Evolutionary conservation across 2,329 filamentous ascomycete genomes (phyloP).

Genomic region (Diplodia corticola): DNA sequence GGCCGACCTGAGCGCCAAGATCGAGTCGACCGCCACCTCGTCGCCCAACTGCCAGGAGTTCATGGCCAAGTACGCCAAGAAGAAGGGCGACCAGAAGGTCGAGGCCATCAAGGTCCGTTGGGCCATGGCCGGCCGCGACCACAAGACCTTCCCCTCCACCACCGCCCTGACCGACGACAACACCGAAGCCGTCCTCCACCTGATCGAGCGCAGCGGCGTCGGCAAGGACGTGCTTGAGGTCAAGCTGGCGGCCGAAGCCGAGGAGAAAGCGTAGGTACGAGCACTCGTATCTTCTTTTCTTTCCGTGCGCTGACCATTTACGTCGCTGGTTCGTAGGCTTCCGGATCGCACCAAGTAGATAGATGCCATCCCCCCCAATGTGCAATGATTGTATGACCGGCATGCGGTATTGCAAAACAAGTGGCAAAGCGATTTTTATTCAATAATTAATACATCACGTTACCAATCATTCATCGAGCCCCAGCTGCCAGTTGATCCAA

Average conservation of each 20-base stretch:
- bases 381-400: neutral
- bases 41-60: conserved; percentile 39
- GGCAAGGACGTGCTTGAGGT: conserved; percentile 40
- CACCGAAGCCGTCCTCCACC: conserved; percentile 32
- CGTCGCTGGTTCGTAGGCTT: conserved; percentile 7
- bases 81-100: conserved; percentile 31
- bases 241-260: conserved; percentile 26
- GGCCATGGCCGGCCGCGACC: conserved; percentile 34
- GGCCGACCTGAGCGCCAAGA: conserved; percentile 22
- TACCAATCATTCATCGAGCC: neutral
- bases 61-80: conserved; percentile 39
- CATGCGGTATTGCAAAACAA: neutral
- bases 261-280: conserved; percentile 26
- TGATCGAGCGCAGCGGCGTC: conserved; percentile 34
- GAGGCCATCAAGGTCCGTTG: conserved; percentile 37
- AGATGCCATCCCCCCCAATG: neutral
- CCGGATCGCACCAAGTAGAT: conserved; percentile 26
- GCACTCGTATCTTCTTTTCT: neutral
- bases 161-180: conserved; percentile 40
- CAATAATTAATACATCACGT: neutral
- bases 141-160: conserved; percentile 35
- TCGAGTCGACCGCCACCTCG: conserved; percentile 23
- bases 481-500: neutral
- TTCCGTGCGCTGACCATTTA: neutral
- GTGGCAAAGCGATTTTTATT: neutral